A percentile compares a stretch with the other conserved stretches of the same genome.
Evolutionary conservation across 352 stramenopile genomes (phyloP).

Genomic region (Phytophthora melonis): DNA sequence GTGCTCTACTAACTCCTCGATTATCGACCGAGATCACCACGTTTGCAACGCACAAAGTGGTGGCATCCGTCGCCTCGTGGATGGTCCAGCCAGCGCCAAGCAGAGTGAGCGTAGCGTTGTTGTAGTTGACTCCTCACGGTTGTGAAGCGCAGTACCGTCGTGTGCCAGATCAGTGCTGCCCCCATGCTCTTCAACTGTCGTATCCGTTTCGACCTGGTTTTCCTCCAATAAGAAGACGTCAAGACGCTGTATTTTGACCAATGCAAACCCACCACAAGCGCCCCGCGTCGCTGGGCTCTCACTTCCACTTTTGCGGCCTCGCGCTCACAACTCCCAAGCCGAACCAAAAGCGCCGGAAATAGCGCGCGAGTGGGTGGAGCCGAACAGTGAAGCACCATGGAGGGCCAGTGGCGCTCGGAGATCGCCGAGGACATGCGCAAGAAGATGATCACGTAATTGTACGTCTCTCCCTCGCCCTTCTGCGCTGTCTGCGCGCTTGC

Average conservation of each 20-base stretch:
- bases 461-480: conserved; percentile 26
- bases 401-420: conserved; percentile 78
- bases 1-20: background rate
- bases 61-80: conserved; percentile 14
- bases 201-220: conserved; percentile 30
- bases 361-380: conserved; percentile 18
- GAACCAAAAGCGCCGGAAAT: conserved; percentile 21
- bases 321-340: conserved; percentile 23
- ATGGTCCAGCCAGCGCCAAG: conserved; percentile 23
- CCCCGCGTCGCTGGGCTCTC: conserved; percentile 16
- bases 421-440: conserved; percentile 86
- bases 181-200: conserved; percentile 20
- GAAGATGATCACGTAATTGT: conserved; percentile 91
- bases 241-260: conserved; percentile 23
- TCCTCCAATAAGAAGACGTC: conserved; percentile 27
- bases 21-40: background rate
- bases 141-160: conserved; percentile 12
- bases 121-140: conserved; percentile 1
- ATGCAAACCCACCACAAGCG: background rate
- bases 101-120: conserved; percentile 30
- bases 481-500: background rate
- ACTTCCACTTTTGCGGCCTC: conserved; percentile 56
- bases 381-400: conserved; percentile 47
- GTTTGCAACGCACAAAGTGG: background rate
- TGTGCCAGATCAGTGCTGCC: conserved; percentile 4